Percentiles rank a stretch among this genome's conserved stretches.
phyloP scores from a whole-genome alignment of 2,329 filamentous ascomycete genomes.

The Atkinsonella texensis region DNA sequence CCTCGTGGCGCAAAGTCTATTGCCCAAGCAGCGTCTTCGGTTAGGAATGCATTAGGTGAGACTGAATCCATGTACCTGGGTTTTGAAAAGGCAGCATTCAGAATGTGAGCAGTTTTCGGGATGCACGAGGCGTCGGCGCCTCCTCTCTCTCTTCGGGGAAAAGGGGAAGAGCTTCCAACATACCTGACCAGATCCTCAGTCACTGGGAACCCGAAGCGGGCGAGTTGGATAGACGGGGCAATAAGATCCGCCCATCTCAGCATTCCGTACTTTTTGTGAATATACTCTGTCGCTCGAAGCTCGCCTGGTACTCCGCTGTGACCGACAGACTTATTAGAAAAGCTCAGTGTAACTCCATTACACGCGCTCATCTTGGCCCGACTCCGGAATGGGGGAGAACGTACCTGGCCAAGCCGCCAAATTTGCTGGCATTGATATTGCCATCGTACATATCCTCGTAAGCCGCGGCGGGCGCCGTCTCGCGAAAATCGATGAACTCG shows the following conservation, averaged over 20 bases:
- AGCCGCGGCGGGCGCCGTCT: slow-evolving; percentile 69
- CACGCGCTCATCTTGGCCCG: not conserved
- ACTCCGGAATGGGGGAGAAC: not conserved
- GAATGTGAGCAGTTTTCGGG: not conserved
- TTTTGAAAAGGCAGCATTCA: not conserved
- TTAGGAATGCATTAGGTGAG: slow-evolving; percentile 46
- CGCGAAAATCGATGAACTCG: slow-evolving; percentile 76
- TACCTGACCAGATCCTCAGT: slow-evolving; percentile 52
- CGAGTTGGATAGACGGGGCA: slow-evolving; percentile 57
- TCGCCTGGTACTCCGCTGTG: slow-evolving; percentile 56
- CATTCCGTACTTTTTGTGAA: slow-evolving; percentile 55
- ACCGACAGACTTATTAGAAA: not conserved
- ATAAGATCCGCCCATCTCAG: slow-evolving; percentile 57
- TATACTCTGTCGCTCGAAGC: slow-evolving; percentile 58
- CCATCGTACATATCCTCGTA: slow-evolving; percentile 72
- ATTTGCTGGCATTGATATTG: slow-evolving; percentile 49
- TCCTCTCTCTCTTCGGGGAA: not conserved
- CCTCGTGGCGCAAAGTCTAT: slow-evolving; percentile 76
- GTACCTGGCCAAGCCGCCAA: slow-evolving; percentile 60
- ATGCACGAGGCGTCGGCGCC: not conserved
- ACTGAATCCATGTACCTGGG: slow-evolving; percentile 45
- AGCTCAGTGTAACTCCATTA: not conserved
- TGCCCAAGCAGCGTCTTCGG: slow-evolving; percentile 62
- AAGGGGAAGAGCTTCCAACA: not conserved
- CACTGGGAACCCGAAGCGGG: slow-evolving; percentile 60